Percentiles rank a stretch among this genome's conserved stretches.
phyloP scores from a whole-genome alignment of 2,329 filamentous ascomycete genomes.

The Cladorrhinum sp. region DNA sequence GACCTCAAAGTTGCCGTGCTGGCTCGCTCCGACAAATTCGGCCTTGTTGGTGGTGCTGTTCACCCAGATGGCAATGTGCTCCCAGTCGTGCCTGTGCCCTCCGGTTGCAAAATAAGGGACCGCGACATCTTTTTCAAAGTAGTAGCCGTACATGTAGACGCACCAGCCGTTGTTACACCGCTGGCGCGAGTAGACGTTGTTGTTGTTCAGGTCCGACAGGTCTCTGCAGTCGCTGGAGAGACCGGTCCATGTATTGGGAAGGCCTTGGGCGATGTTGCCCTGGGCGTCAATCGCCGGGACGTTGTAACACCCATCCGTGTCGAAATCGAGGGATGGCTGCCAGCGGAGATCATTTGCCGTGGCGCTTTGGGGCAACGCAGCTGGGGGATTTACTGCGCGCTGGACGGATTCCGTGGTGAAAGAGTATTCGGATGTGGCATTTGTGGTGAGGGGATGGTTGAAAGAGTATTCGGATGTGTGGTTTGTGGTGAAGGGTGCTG shows the following conservation, averaged over 20 bases:
- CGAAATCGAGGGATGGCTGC: conserved; percentile 40
- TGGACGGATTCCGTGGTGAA: neutral
- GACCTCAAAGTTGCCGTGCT: conserved; percentile 34
- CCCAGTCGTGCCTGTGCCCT: conserved; percentile 42
- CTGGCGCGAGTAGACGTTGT: conserved; percentile 41
- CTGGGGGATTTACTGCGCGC: conserved; percentile 20
- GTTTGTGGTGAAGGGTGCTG: neutral
- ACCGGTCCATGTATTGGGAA: conserved; percentile 24
- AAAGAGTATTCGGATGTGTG: neutral
- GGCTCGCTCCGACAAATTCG: conserved; percentile 32
- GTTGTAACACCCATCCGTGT: conserved; percentile 43
- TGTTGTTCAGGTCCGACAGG: conserved; percentile 29
- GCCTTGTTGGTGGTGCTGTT: conserved; percentile 23
- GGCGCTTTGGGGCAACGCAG: conserved; percentile 34
- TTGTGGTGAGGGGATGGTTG: neutral
- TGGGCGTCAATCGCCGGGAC: conserved; percentile 43
- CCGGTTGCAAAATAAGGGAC: conserved; percentile 28
- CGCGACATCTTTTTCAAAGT: conserved; percentile 45
- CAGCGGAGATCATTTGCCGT: conserved; percentile 34
- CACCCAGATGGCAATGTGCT: conserved; percentile 36
- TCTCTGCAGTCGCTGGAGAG: conserved; percentile 26
- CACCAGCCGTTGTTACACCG: conserved; percentile 46
- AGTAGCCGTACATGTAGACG: conserved; percentile 44
- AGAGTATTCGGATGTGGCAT: too few species aligned
- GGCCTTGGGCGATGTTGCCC: conserved; percentile 34